A percentile compares a stretch with the other conserved stretches of the same genome.
phyloP scores from a whole-genome alignment of 345 rosid species.

The Populus alba region DNA sequence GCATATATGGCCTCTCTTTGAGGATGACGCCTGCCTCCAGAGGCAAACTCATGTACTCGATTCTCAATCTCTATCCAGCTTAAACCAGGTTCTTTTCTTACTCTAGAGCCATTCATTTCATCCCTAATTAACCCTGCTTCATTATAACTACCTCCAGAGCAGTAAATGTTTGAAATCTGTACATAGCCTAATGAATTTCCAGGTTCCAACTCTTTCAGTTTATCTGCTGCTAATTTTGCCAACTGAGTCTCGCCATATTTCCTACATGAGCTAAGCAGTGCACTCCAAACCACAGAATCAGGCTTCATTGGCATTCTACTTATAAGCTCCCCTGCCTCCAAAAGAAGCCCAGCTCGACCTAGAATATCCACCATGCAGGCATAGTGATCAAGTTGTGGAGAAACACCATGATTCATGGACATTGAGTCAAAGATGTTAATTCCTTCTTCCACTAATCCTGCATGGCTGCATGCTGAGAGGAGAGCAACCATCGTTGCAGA shows the following conservation, averaged over 20 bases:
- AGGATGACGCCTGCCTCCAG: conserved; percentile 64
- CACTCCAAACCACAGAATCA: conserved; percentile 85
- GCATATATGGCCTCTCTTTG: conserved; percentile 52
- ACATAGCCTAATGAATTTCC: conserved; percentile 62
- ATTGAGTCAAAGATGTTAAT: conserved; percentile 56
- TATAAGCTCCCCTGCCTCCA: conserved; percentile 62
- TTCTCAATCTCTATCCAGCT: conserved; percentile 81
- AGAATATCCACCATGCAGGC: conserved; percentile 83
- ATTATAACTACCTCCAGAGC: conserved; percentile 58
- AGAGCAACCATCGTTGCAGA: conserved; percentile 73
- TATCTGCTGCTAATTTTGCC: conserved; percentile 60
- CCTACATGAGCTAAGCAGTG: conserved; percentile 73
- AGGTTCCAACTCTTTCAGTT: conserved; percentile 61
- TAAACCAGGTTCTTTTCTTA: conserved; percentile 78
- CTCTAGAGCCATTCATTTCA: conserved; percentile 60
- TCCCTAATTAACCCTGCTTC: conserved; percentile 62
- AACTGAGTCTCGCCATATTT: conserved; percentile 64
- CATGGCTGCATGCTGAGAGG: conserved; percentile 85
- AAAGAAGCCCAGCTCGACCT: conserved; percentile 69
- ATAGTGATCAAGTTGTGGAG: conserved; percentile 76
- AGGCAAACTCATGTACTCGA: conserved; percentile 66
- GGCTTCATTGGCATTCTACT: conserved; percentile 72
- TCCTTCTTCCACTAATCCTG: conserved; percentile 78
- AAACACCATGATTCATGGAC: conserved; percentile 40
- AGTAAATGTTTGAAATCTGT: conserved; percentile 79